Evolutionary conservation across 441 rosid genomes (phyloP).

Genomic region (Pelargonium cotyledonis): DNA sequence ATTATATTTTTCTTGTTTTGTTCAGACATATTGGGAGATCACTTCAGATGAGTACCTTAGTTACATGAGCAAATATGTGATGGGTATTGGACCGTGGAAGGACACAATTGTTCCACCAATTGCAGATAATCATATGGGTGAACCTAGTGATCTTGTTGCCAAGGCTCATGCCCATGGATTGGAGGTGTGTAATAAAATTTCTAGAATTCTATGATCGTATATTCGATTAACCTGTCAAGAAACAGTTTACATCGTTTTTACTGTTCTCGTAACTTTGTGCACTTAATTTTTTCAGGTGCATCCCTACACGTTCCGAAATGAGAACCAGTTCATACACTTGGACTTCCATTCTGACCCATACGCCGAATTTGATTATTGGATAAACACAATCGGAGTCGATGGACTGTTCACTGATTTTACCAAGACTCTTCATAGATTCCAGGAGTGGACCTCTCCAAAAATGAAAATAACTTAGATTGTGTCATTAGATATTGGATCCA

Average conservation of each 20-base stretch:
- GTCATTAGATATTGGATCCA: background rate
- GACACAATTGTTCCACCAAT: conserved; percentile 15
- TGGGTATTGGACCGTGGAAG: conserved; percentile 24
- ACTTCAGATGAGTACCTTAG: conserved; percentile 18
- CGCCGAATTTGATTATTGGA: conserved; percentile 22
- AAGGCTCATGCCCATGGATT: conserved; percentile 19
- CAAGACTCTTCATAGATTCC: conserved; percentile 20
- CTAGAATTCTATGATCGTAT: too few species aligned
- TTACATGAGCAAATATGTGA: conserved; percentile 13
- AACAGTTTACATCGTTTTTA: background rate
- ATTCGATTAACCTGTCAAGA: too few species aligned
- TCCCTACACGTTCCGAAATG: conserved; percentile 25
- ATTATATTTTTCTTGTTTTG: background rate
- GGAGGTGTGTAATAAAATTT: background rate
- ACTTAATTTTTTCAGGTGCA: conserved; percentile 19
- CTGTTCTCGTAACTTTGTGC: background rate
- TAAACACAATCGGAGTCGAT: conserved; percentile 18
- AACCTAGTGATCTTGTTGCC: conserved; percentile 19
- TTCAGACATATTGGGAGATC: conserved; percentile 21
- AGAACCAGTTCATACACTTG: conserved; percentile 21
- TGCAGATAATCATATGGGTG: conserved; percentile 8
- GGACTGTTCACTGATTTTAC: conserved; percentile 32
- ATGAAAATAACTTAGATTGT: background rate
- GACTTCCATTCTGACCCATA: conserved; percentile 27
- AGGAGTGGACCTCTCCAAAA: conserved; percentile 17